These are phyloP conservation scores for Camillea tinctor DNA, from an alignment of 2,329 filamentous ascomycete genomes.

Conservation along the genomic window DNA sequence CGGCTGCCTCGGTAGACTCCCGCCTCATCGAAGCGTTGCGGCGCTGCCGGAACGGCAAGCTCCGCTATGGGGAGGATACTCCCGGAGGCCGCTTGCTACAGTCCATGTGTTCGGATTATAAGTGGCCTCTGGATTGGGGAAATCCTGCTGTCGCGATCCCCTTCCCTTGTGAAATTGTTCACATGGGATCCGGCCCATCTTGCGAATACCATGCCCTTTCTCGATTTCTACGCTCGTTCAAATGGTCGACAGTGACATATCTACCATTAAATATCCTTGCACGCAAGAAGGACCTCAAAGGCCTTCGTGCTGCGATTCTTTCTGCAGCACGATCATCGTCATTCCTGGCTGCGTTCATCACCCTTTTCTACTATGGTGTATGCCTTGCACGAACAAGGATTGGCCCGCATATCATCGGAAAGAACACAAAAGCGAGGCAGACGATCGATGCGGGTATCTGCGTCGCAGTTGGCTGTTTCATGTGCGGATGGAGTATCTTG, in stretches of 20 bases:
- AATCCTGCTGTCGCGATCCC: slow-evolving; percentile 68
- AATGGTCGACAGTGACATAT: slow-evolving; percentile 74
- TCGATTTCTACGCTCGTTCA: slow-evolving; percentile 68
- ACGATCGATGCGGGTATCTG: slow-evolving; percentile 63
- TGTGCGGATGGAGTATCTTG: slow-evolving; percentile 82
- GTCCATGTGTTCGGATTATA: slow-evolving; percentile 70
- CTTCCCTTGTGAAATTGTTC: slow-evolving; percentile 80
- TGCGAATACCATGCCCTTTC: slow-evolving; percentile 73
- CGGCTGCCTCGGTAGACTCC: slow-evolving; percentile 70
- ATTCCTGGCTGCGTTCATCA: slow-evolving; percentile 76
- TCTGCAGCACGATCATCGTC: slow-evolving; percentile 70
- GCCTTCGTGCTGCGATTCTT: slow-evolving; percentile 48
- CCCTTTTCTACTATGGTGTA: slow-evolving; percentile 81
- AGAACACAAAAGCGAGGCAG: slow-evolving; percentile 45
- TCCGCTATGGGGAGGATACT: slow-evolving; percentile 72
- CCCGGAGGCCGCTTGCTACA: slow-evolving; percentile 67
- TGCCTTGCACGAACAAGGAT: slow-evolving; percentile 73
- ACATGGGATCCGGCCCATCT: slow-evolving; percentile 71
- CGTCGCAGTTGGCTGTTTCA: slow-evolving; percentile 66
- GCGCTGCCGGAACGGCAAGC: slow-evolving; percentile 59
- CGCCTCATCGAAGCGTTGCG: slow-evolving; percentile 74
- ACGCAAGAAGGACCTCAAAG: slow-evolving; percentile 44
- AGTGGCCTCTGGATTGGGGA: slow-evolving; percentile 67
- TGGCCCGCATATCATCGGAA: slow-evolving; percentile 67
- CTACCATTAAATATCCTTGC: slow-evolving; percentile 70